These are phyloP conservation scores for Ceriops tagal DNA, from an alignment of 345 rosid species.

Conservation along the genomic window DNA sequence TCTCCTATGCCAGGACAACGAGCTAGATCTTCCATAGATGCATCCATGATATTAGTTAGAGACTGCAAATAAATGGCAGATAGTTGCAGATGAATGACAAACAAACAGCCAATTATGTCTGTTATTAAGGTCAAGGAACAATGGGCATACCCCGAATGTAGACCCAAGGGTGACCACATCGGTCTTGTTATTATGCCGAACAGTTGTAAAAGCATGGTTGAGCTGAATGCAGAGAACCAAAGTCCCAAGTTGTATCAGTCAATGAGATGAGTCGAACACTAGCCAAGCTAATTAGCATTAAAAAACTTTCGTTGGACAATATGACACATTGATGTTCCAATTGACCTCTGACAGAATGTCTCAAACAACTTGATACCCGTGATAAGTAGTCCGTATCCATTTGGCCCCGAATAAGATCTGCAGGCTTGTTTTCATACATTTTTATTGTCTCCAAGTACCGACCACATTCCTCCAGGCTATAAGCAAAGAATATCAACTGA, in stretches of 20 bases:
- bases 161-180: conserved; percentile 98
- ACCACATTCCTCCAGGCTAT: conserved; percentile 92
- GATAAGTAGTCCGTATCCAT: conserved; percentile 89
- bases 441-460: conserved; percentile 96
- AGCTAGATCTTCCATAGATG: conserved; percentile 93
- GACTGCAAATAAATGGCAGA: conserved; percentile 46
- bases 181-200: conserved; percentile 86
- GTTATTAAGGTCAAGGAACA: not conserved
- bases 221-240: conserved; percentile 43
- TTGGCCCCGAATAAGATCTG: conserved; percentile 91
- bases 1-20: conserved; percentile 97
- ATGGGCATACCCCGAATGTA: conserved; percentile 69
- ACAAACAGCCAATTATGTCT: not conserved
- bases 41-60: conserved; percentile 80
- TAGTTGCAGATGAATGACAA: not conserved
- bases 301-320: not conserved
- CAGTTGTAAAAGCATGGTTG: conserved; percentile 73
- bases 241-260: conserved; percentile 12
- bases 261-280: not conserved
- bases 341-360: not conserved
- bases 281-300: not conserved
- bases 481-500: conserved; percentile 15
- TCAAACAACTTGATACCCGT: conserved; percentile 43
- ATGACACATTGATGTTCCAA: not conserved
- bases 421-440: conserved; percentile 90